Percentiles rank a stretch among this genome's conserved stretches.
Conservation (phyloP, 129 eudicot species). For the Pseudognaphalium luteoalbum region DNA sequence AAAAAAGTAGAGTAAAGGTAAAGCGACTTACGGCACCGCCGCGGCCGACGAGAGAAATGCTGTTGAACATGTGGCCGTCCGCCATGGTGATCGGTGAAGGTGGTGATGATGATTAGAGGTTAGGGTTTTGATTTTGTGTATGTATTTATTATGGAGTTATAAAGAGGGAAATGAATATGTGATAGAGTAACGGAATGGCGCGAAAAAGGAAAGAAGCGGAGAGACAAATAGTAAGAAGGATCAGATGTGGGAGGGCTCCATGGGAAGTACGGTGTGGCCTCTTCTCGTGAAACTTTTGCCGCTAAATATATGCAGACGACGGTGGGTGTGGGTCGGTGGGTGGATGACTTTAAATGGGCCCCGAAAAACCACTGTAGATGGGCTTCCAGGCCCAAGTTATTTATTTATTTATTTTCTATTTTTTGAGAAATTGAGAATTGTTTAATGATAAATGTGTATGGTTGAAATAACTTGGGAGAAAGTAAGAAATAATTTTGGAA, state of each 20-base stretch:
- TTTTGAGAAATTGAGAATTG: too few relatives aligned
- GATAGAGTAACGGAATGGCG: constrained; percentile 29
- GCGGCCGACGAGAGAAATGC: constrained; percentile 91
- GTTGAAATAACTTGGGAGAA: too few relatives aligned
- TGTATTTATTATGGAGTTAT: neutral
- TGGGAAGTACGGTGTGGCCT: constrained; percentile 27
- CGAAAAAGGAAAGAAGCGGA: constrained; percentile 27
- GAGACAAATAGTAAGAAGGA: neutral
- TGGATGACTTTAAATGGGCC: constrained; percentile 1
- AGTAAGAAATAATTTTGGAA: too few relatives aligned
- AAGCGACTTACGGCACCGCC: constrained; percentile 81
- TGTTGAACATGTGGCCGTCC: constrained; percentile 89
- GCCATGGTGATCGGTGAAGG: constrained; percentile 45
- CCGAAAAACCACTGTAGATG: neutral
- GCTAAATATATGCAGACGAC: constrained; percentile 13
- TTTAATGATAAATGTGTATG: too few relatives aligned
- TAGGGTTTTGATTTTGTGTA: constrained; percentile 24
- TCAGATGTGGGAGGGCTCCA: constrained; percentile 25
- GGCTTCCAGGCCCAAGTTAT: constrained; percentile 9
- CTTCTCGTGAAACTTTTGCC: constrained; percentile 16
- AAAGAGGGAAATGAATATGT: constrained; percentile 10
- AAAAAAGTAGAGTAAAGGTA: neutral
- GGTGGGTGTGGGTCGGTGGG: neutral
- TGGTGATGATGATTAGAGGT: neutral
- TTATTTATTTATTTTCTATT: too few relatives aligned